Evolutionary conservation across 805 yeast genomes (phyloP), one percentile per base, ranked within the genome.

Genomic region (Metschnikowia koreensis): DNA sequence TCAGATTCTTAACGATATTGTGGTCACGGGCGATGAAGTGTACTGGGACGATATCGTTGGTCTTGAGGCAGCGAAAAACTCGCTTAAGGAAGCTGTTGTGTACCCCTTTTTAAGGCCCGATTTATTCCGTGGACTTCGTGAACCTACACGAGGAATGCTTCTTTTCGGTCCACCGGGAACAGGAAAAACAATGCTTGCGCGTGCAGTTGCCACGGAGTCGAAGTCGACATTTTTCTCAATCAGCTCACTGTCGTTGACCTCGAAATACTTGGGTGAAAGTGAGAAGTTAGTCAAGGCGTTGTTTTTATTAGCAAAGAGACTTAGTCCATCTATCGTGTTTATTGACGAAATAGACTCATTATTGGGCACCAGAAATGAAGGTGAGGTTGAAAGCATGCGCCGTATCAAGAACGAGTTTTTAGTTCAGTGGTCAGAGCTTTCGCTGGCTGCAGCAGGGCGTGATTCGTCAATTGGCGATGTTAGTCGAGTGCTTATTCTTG

Each of bases 81-180:
- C 97, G 1, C 73, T 93, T 49, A 93, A 91, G 66, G 99, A 93
- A 66, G 89, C 97, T 0, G 97, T 94, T 4, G 97, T 93, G 12
- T 93, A 92, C 66, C 99, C 99, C 26, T 92, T 93, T 64, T 70
- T 94, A 57, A 78, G 98, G 47, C 99, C 98, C 0, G 98, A 93
- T 69, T 75, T 93, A 51, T 94, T 93, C 66, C 81, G 82, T 53
- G 98, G 97, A 0, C 72, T 93, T 48, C 77, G 97, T 59, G 97
- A 92, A 70, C 98, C 98, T 0, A 92, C 96, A 0, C 74, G 96
- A 52, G 98, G 98, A n/a, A 90, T 94, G 96, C 75, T 93, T 17
- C 70, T 93, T 40, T 93, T 91, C 73, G 99, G 99, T 0, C 98
- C 99, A 2, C 97, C 98, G 0, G 99, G 99, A n/a, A 93, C 98